Percentiles rank a stretch among this genome's conserved stretches.
phyloP scores from a whole-genome alignment of 495 filamentous ascomycete species.

The Penicillium pancosmium region DNA sequence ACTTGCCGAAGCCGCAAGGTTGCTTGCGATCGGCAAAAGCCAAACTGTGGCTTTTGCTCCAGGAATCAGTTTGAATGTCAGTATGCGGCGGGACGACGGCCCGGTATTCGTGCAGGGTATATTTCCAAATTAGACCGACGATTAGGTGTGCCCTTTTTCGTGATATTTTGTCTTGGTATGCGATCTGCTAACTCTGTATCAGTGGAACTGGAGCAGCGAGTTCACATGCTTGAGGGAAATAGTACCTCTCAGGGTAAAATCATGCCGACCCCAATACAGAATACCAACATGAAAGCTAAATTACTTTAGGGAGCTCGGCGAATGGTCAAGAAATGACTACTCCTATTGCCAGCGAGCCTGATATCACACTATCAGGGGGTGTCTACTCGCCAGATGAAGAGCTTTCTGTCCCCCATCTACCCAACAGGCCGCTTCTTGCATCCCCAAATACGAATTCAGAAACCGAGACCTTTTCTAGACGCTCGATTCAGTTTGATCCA shows the following conservation, averaged over 20 bases:
- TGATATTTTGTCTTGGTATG: background rate
- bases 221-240: background rate
- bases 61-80: conserved; percentile 19
- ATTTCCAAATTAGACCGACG: conserved; percentile 31
- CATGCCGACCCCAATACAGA: background rate
- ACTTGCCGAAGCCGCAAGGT: conserved; percentile 25
- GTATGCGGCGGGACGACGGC: conserved; percentile 23
- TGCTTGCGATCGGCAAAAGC: conserved; percentile 22
- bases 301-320: background rate
- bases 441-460: background rate
- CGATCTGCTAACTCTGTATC: background rate
- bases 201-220: background rate
- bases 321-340: background rate
- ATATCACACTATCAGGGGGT: background rate
- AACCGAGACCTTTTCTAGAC: background rate
- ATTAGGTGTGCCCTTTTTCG: conserved; percentile 16
- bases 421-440: background rate
- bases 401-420: background rate
- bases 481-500: conserved; percentile 5
- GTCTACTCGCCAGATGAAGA: background rate
- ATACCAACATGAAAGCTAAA: background rate
- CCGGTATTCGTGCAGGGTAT: conserved; percentile 33
- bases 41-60: conserved; percentile 27
- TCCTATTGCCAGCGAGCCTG: background rate
- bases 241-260: background rate